phyloP scores from a whole-genome alignment of 1,284 basidiomycete genomes.

The Ganoderma boninense region DNA sequence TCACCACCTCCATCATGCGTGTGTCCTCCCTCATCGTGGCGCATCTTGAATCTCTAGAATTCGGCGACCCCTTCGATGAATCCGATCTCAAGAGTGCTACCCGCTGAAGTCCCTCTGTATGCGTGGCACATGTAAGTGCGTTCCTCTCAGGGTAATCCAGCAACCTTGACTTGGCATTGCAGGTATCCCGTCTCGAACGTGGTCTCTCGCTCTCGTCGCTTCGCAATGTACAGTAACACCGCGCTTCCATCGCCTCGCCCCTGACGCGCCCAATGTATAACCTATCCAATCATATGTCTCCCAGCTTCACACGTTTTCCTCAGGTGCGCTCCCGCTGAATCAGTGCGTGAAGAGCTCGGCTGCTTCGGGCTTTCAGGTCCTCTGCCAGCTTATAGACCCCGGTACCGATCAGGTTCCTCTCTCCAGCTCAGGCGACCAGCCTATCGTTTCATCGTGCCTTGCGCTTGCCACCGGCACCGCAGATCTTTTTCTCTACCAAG shows the following conservation, averaged over 20 bases:
- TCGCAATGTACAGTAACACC: conserved; percentile 17
- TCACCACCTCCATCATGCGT: not conserved
- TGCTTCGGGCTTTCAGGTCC: conserved; percentile 3
- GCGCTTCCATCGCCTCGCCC: conserved; percentile 2
- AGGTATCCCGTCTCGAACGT: not conserved
- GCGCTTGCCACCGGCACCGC: not conserved
- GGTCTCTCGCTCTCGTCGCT: conserved; percentile 11
- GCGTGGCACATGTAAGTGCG: not conserved
- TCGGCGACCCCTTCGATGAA: conserved; percentile 59
- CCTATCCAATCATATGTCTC: not conserved
- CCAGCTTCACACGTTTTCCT: not conserved
- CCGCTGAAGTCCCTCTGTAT: conserved; percentile 6
- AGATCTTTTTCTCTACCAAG: not conserved
- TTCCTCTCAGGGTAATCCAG: not conserved
- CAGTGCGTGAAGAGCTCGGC: conserved; percentile 8
- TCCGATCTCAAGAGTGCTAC: conserved; percentile 38
- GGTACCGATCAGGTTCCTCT: conserved; percentile 1
- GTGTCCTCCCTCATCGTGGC: not conserved
- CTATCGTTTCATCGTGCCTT: not conserved
- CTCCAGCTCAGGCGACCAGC: not conserved
- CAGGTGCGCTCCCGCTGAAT: not conserved
- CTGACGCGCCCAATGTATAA: conserved; percentile 19
- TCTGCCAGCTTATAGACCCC: not conserved
- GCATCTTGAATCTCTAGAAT: conserved; percentile 41
- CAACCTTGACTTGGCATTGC: not conserved